phyloP scores from a whole-genome alignment of 129 eudicot species.

The Chrysanthemum makinoi region DNA sequence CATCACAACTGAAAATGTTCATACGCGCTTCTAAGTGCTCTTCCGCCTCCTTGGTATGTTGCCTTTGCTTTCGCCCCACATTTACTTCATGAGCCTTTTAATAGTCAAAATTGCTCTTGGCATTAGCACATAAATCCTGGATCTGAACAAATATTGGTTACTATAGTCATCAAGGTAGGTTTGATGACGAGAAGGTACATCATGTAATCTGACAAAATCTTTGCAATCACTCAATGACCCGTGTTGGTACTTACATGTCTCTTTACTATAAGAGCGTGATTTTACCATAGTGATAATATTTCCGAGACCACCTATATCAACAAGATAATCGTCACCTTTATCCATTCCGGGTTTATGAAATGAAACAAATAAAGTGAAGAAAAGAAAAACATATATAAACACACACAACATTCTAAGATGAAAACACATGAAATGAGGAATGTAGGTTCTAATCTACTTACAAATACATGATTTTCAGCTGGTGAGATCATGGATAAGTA shows the following conservation, averaged over 20 bases:
- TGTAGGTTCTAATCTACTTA: too few species aligned
- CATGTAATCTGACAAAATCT: not conserved
- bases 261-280: too few species aligned
- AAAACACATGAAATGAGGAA: too few species aligned
- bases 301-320: too few species aligned
- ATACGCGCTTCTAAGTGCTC: not conserved
- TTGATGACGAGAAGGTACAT: not conserved
- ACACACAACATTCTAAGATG: too few species aligned
- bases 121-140: not conserved
- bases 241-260: not conserved
- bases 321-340: too few species aligned
- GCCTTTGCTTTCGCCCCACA: not conserved
- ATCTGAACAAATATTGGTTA: not conserved
- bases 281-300: too few species aligned
- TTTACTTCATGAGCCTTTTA: not conserved
- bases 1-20: not conserved
- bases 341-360: too few species aligned
- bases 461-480: too few species aligned
- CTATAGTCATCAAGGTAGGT: not conserved
- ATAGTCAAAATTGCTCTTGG: not conserved
- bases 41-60: not conserved
- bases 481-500: too few species aligned
- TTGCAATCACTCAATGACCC: not conserved
- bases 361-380: too few species aligned
- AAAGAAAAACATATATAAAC: too few species aligned